These are phyloP conservation scores for Chrysochromulina parva DNA, from an alignment of 78 protist genomes.

Conservation along the genomic window DNA sequence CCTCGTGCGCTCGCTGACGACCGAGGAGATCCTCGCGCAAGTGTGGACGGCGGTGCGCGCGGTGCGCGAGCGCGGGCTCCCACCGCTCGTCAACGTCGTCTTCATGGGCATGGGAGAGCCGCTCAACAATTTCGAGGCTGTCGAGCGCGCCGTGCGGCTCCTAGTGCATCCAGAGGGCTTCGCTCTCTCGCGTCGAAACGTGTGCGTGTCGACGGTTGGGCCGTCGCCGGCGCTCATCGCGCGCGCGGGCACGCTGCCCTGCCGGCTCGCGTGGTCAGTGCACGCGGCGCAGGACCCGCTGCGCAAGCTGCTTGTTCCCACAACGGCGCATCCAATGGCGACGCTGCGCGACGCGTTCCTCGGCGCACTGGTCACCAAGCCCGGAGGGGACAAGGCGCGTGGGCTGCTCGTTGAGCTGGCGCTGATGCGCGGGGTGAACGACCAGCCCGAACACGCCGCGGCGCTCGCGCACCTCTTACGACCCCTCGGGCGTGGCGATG, in stretches of 20 bases:
- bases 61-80: not conserved
- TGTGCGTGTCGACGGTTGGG: constrained; percentile 55
- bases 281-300: constrained; percentile 59
- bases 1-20: not conserved
- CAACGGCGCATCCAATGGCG: not conserved
- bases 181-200: not conserved
- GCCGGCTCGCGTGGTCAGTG: constrained; percentile 61
- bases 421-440: not conserved
- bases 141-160: not conserved
- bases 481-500: not conserved
- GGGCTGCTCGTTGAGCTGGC: not conserved
- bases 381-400: not conserved
- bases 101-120: constrained; percentile 79
- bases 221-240: constrained; percentile 32
- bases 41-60: not conserved
- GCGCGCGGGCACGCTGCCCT: not conserved
- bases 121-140: constrained; percentile 34
- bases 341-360: not conserved
- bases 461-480: not conserved
- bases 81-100: constrained; percentile 33
- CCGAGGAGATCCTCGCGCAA: constrained; percentile 29
- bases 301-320: constrained; percentile 59
- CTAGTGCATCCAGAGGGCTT: not conserved
- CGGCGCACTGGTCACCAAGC: not conserved
- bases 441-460: not conserved